These are phyloP conservation scores for Phellopilus nigrolimitatus DNA, from an alignment of 1,284 basidiomycete species.

Conservation along the genomic window DNA sequence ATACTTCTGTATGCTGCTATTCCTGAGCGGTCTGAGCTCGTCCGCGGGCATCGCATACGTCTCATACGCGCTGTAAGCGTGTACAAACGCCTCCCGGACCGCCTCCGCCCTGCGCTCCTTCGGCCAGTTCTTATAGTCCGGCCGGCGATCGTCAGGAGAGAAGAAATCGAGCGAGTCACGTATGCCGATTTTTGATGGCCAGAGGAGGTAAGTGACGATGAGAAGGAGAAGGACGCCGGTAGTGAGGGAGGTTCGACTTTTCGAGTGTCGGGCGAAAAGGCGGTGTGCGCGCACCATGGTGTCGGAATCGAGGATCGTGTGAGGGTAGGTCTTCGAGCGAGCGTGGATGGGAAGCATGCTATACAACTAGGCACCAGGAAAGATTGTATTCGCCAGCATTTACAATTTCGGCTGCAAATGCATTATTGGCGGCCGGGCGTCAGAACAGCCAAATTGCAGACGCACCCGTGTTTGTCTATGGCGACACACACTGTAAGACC, in stretches of 20 bases:
- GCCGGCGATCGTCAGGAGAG: background rate
- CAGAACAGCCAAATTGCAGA: no score
- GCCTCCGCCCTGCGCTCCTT: conserved; percentile 45
- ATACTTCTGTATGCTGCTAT: conserved; percentile 47
- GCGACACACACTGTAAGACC: no score
- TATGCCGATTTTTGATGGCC: conserved; percentile 3
- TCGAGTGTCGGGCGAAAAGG: conserved; percentile 7
- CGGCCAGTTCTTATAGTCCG: conserved; percentile 2
- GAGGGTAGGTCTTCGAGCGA: background rate
- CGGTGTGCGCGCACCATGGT: background rate
- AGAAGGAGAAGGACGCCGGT: background rate
- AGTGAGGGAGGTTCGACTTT: conserved; percentile 9
- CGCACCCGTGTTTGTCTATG: no score
- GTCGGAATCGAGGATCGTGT: background rate
- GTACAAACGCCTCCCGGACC: conserved; percentile 56
- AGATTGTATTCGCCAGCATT: no score
- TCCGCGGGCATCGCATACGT: conserved; percentile 52
- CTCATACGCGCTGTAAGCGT: conserved; percentile 63
- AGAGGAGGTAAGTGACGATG: conserved; percentile 6
- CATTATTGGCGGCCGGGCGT: no score
- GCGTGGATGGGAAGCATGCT: background rate
- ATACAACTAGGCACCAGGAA: no score
- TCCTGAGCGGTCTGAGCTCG: conserved; percentile 53
- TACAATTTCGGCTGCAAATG: no score
- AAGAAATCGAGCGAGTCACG: background rate